These are phyloP conservation scores for Rhodamnia argentea DNA, from an alignment of 345 rosid genomes.

Conservation along the genomic window DNA sequence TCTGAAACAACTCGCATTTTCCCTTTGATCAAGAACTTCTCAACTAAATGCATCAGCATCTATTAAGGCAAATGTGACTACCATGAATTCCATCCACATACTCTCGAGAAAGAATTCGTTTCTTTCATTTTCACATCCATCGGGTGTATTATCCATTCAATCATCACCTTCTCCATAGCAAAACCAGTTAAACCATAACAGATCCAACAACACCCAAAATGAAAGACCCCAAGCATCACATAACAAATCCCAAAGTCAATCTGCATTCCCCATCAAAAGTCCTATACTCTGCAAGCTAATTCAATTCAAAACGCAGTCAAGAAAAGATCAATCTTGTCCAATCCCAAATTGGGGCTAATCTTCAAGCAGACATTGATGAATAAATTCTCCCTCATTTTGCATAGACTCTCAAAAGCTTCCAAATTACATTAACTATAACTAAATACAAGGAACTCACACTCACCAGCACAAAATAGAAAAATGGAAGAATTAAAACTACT, in stretches of 20 bases:
- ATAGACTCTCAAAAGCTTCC: neutral
- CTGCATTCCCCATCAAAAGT: neutral
- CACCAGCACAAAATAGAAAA: neutral
- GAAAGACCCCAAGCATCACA: neutral
- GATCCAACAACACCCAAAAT: neutral
- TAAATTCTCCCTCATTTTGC: neutral
- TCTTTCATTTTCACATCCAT: neutral
- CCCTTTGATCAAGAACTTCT: neutral
- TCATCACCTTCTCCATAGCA: neutral
- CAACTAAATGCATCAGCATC: neutral
- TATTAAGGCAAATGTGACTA: neutral
- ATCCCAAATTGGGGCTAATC: neutral
- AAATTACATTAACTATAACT: neutral
- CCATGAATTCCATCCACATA: neutral
- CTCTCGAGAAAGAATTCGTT: neutral
- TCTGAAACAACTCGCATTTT: neutral
- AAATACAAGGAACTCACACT: neutral
- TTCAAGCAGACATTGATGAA: neutral
- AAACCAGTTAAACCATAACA: neutral
- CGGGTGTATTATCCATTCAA: neutral
- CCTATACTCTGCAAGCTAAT: neutral
- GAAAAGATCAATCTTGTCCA: neutral
- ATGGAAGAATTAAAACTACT: slow-evolving; percentile 12
- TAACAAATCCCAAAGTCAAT: neutral
- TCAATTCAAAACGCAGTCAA: neutral